Percentiles rank a stretch among this genome's conserved stretches.
Conservation (phyloP, 2,329 filamentous ascomycete genomes). For the Tricladium varicosporioides region DNA sequence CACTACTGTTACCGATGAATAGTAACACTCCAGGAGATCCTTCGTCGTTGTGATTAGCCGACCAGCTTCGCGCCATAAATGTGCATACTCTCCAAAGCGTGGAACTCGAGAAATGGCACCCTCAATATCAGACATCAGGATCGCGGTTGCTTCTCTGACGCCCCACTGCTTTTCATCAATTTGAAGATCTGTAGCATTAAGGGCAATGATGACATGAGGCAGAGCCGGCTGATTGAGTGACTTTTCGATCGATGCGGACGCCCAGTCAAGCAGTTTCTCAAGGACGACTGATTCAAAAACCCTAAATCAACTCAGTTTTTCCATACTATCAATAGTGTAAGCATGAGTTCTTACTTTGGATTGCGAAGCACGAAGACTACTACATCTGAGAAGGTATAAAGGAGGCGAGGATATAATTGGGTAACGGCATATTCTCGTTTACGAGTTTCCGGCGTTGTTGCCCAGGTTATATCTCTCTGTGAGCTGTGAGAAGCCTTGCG, state of each 20-base stretch:
- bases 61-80: conserved; percentile 41
- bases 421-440: conserved; percentile 40
- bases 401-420: conserved; percentile 43
- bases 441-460: conserved; percentile 33
- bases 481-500: background rate
- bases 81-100: conserved; percentile 31
- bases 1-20: conserved; percentile 47
- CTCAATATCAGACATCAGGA: no score
- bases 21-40: conserved; percentile 49
- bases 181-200: conserved; percentile 45
- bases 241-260: conserved; percentile 48
- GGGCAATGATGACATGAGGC: conserved; percentile 52
- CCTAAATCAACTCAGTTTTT: conserved; percentile 20
- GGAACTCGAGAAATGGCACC: no score
- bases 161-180: conserved; percentile 44
- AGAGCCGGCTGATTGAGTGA: conserved; percentile 54
- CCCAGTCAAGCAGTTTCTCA: conserved; percentile 47
- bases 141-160: conserved; percentile 30
- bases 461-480: conserved; percentile 30
- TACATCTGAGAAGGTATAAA: conserved; percentile 46
- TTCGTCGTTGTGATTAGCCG: conserved; percentile 43
- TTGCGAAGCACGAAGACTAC: conserved; percentile 45
- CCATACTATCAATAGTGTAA: background rate
- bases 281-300: conserved; percentile 41
- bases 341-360: conserved; percentile 27